Evolutionary conservation across 1,284 basidiomycete species (phyloP), one percentile per base, ranked within the genome.

Genomic region (Ustilago tritici): DNA sequence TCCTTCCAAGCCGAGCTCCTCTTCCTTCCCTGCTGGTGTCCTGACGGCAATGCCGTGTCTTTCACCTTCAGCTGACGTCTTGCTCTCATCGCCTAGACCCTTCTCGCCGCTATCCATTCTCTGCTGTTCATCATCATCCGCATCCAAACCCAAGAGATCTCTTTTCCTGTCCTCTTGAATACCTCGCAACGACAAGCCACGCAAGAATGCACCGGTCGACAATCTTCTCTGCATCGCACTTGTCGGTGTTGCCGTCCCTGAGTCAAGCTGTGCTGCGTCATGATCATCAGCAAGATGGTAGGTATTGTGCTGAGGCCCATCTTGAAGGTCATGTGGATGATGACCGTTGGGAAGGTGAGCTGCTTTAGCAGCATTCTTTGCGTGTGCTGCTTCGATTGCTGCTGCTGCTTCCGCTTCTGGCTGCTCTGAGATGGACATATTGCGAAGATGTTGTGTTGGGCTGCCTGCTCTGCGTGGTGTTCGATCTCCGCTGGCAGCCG

Each of bases 151-250:
- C 14, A 81, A 60, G 14, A 80, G 34, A n/a, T 78, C 61, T 23
- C 74, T 70, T 34, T 78, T 65, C 2, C 81, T 65, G 10, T 74
- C 71, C 40, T 80, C 76, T 49, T 83, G 80, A 46, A 83, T 82
- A n/a, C 68, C 72, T 47, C 73, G 55, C 35, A 82, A 49, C 5
- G 72, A 71, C 3, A 68, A 40, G 17, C 74, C 71, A 2, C 65
- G 56, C 59, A 81, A 61, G 63, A 82, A 83, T 12, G 78, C 64
- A n/a, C 81, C 81, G 3, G 81, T 83, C 5, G 81, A 83, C 59
- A 80, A 50, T 17, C 80, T 52, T 23, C 81, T 62, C 36, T 67
- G 70, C 70, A 75, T 65, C 10, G 64, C 69, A n/a, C 63, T 66
- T 19, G 70, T 54, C 0, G 72, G 76, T 9, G 70, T 75, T 1